These are phyloP conservation scores for Botryotinia globosa DNA, from an alignment of 2,329 filamentous ascomycete genomes.

Conservation along the genomic window DNA sequence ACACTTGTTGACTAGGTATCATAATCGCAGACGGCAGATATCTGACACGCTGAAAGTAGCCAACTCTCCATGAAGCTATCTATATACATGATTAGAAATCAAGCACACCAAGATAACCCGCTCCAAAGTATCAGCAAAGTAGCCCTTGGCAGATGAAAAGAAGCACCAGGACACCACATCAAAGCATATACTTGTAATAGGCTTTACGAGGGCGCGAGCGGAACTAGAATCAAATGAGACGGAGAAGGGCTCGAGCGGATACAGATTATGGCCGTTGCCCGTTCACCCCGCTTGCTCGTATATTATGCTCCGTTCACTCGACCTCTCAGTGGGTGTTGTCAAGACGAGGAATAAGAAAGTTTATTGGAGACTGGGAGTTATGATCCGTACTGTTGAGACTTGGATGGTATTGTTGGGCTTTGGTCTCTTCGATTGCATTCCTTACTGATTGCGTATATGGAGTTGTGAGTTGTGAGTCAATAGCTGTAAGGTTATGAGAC, in stretches of 20 bases:
- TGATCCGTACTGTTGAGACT: background rate
- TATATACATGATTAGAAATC: background rate
- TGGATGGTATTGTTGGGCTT: background rate
- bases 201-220: background rate
- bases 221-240: background rate
- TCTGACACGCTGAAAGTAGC: background rate
- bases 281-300: background rate
- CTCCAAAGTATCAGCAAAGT: background rate
- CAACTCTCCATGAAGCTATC: background rate
- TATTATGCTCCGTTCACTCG: background rate
- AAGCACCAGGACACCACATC: background rate
- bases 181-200: background rate
- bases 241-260: background rate
- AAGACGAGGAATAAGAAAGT: background rate
- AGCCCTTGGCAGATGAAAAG: background rate
- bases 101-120: background rate
- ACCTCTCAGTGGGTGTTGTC: no score
- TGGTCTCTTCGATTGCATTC: background rate
- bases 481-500: background rate
- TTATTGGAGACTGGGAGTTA: no score
- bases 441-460: background rate
- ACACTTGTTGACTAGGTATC: background rate
- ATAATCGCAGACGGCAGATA: background rate
- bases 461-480: background rate
- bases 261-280: background rate